These are phyloP conservation scores for Lactuca saligna DNA, from an alignment of 129 eudicot genomes.

Conservation along the genomic window DNA sequence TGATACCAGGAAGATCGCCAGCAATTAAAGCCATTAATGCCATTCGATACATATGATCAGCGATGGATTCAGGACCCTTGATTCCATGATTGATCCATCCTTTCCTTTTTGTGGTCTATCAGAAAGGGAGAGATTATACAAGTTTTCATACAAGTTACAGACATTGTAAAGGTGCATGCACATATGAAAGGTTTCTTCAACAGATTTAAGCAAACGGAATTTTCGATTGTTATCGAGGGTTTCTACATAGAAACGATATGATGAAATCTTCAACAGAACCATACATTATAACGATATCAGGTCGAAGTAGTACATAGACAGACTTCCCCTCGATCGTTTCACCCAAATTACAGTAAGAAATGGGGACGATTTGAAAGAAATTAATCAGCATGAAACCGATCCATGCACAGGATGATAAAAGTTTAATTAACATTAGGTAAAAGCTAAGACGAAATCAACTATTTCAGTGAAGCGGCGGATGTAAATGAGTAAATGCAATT, in stretches of 20 bases:
- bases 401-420: not conserved
- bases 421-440: not conserved
- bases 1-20: slow-evolving; percentile 72
- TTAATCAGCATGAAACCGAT: not conserved
- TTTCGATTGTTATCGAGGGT: not conserved
- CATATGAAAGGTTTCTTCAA: no score
- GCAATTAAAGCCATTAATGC: slow-evolving; percentile 85
- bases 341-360: slow-evolving; percentile 17
- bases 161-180: not conserved
- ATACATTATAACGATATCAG: not conserved
- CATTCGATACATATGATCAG: slow-evolving; percentile 98
- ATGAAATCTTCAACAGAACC: slow-evolving; percentile 6
- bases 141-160: not conserved
- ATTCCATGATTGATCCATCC: slow-evolving; percentile 94
- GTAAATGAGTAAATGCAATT: slow-evolving; percentile 4
- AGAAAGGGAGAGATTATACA: slow-evolving; percentile 15
- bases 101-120: slow-evolving; percentile 81
- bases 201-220: not conserved
- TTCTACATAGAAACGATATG: not conserved
- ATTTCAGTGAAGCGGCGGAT: not conserved
- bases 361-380: not conserved
- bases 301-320: not conserved
- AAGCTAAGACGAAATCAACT: not conserved
- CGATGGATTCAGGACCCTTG: slow-evolving; percentile 88
- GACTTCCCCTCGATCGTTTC: slow-evolving; percentile 1